Conservation (phyloP, 306 rosid species). For the Medicago lupulina region DNA sequence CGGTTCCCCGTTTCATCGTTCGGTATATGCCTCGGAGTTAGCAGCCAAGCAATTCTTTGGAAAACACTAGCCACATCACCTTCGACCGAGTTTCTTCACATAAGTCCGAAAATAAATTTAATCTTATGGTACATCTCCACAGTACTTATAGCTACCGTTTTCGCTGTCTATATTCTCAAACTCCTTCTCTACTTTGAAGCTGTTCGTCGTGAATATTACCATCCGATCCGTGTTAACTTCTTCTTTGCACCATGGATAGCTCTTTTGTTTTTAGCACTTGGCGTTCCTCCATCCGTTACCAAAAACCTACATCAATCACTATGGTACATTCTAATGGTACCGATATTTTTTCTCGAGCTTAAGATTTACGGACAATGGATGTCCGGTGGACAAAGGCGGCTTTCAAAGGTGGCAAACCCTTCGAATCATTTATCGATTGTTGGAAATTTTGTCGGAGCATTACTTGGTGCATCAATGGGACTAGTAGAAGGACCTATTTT, state of each 20-base stretch:
- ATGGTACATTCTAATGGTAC: constrained; percentile 87
- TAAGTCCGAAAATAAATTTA: constrained; percentile 61
- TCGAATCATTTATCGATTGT: constrained; percentile 81
- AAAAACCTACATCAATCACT: constrained; percentile 52
- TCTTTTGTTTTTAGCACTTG: constrained; percentile 75
- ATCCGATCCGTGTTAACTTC: constrained; percentile 87
- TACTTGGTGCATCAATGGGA: constrained; percentile 89
- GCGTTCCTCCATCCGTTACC: constrained; percentile 74
- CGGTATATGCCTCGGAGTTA: constrained; percentile 86
- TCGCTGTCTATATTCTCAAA: constrained; percentile 61
- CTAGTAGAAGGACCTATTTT: constrained; percentile 85
- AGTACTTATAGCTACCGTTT: constrained; percentile 46
- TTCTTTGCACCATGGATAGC: constrained; percentile 93
- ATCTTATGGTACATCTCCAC: constrained; percentile 74
- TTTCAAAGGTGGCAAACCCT: constrained; percentile 90
- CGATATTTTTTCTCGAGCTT: constrained; percentile 78
- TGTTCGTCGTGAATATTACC: constrained; percentile 88
- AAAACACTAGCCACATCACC: constrained; percentile 70
- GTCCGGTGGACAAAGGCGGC: constrained; percentile 91
- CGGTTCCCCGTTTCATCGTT: constrained; percentile 75
- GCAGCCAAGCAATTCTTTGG: constrained; percentile 96
- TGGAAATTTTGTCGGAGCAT: constrained; percentile 91
- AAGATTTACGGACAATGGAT: constrained; percentile 98
- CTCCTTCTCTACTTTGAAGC: constrained; percentile 81
- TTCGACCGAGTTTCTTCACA: constrained; percentile 70